Conservation (phyloP, 2,329 filamentous ascomycete species). For the Alternaria arborescens region DNA sequence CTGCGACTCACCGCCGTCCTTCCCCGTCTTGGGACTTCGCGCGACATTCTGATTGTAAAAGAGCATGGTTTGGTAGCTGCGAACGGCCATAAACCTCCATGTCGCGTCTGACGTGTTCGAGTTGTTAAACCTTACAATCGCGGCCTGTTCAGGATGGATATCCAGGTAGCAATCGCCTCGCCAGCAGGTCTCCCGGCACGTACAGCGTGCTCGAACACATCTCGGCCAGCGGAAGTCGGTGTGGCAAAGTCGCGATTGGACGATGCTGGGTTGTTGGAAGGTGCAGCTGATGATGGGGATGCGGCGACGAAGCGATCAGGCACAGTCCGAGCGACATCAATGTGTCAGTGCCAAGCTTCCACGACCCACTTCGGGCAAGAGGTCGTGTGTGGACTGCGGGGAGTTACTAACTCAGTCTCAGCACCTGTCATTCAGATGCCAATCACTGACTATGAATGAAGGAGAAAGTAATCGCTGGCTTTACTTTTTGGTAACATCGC, state of each 20-base stretch:
- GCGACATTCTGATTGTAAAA: background rate
- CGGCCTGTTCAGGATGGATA: background rate
- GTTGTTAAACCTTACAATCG: background rate
- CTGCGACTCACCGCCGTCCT: slow-evolving; percentile 12
- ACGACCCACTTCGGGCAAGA: slow-evolving; percentile 9
- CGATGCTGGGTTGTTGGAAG: background rate
- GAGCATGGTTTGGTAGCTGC: background rate
- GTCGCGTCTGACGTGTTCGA: background rate
- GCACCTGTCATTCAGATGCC: background rate
- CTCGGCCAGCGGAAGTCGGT: slow-evolving; percentile 1
- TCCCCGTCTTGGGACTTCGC: background rate
- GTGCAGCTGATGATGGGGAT: slow-evolving; percentile 7
- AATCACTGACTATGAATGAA: background rate
- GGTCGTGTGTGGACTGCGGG: slow-evolving; percentile 13
- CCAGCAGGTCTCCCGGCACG: background rate
- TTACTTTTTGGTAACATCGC: background rate
- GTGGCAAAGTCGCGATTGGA: slow-evolving; percentile 8
- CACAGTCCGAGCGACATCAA: slow-evolving; percentile 3
- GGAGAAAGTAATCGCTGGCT: background rate
- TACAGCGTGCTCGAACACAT: background rate
- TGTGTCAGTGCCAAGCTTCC: slow-evolving; percentile 21
- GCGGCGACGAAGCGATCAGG: slow-evolving; percentile 8
- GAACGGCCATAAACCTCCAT: background rate
- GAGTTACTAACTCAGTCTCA: slow-evolving; percentile 3
- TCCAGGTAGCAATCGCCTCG: background rate